Conservation (phyloP, 148 eudicot species). For the Cornus florida region DNA sequence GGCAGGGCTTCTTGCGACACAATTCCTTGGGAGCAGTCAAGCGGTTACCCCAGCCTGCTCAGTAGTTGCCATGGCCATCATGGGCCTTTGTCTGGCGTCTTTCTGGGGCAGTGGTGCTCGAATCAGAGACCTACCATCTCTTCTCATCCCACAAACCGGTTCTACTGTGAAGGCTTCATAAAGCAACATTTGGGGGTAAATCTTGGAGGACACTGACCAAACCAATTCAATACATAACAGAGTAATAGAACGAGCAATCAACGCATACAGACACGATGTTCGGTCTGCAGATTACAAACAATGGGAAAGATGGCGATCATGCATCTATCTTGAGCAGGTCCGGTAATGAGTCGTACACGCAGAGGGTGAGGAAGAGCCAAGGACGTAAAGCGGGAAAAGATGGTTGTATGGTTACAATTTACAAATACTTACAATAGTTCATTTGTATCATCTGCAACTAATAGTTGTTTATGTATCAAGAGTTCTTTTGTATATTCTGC, state of each 20-base stretch:
- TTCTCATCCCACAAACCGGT: constrained; percentile 35
- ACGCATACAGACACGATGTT: background rate
- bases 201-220: background rate
- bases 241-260: background rate
- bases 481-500: background rate
- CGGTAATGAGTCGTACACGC: too few relatives aligned
- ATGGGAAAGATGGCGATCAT: background rate
- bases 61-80: constrained; percentile 94
- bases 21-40: constrained; percentile 84
- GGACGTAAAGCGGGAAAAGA: background rate
- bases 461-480: background rate
- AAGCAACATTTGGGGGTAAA: background rate
- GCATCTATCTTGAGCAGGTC: background rate
- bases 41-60: constrained; percentile 98
- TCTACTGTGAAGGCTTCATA: constrained; percentile 43
- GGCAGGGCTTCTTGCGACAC: constrained; percentile 95
- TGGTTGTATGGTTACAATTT: constrained; percentile 1
- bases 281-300: background rate
- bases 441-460: background rate
- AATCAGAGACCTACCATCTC: constrained; percentile 57
- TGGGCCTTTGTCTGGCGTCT: constrained; percentile 92
- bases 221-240: background rate
- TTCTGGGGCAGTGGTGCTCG: constrained; percentile 88
- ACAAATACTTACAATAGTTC: constrained; percentile 2
- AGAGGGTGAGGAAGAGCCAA: background rate